A percentile compares a stretch with the other conserved stretches of the same genome.
Conservation (phyloP, 2,329 filamentous ascomycete species). For the Leptographium galeiforme region DNA sequence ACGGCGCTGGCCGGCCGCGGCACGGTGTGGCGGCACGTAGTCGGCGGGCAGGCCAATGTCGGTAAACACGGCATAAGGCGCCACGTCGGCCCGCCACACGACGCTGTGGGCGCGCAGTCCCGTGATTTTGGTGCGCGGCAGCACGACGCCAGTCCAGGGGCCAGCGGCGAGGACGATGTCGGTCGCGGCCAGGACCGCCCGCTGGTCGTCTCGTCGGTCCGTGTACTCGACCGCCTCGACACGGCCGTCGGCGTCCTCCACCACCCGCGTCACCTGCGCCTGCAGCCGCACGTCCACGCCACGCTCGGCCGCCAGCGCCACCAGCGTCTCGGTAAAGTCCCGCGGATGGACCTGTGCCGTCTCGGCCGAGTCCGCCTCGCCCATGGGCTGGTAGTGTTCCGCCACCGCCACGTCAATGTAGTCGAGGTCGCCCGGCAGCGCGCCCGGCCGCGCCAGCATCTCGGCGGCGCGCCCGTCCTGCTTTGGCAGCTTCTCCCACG, state of each 20-base stretch:
- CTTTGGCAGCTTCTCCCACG: constrained; percentile 50
- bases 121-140: constrained; percentile 44
- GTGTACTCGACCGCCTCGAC: constrained; percentile 49
- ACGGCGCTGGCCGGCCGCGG: constrained; percentile 32
- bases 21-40: constrained; percentile 41
- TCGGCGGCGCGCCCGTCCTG: constrained; percentile 34
- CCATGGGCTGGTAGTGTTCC: constrained; percentile 69
- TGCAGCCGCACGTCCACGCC: constrained; percentile 56
- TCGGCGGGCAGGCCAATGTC: constrained; percentile 60
- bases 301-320: constrained; percentile 55
- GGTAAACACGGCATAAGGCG: constrained; percentile 72
- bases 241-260: constrained; percentile 18
- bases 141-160: constrained; percentile 48
- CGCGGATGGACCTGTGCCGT: constrained; percentile 92
- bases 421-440: constrained; percentile 64
- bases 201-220: constrained; percentile 25
- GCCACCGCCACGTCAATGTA: constrained; percentile 65
- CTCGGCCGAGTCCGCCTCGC: constrained; percentile 48
- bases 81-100: constrained; percentile 50
- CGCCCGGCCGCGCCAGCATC: constrained; percentile 31
- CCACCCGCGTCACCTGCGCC: constrained; percentile 54
- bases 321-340: constrained; percentile 78
- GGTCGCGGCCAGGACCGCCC: constrained; percentile 27
- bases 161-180: constrained; percentile 44
- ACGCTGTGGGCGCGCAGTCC: constrained; percentile 52